Evolutionary conservation across 495 filamentous ascomycete genomes (phyloP).

Genomic region (Podospora tetraspora): DNA sequence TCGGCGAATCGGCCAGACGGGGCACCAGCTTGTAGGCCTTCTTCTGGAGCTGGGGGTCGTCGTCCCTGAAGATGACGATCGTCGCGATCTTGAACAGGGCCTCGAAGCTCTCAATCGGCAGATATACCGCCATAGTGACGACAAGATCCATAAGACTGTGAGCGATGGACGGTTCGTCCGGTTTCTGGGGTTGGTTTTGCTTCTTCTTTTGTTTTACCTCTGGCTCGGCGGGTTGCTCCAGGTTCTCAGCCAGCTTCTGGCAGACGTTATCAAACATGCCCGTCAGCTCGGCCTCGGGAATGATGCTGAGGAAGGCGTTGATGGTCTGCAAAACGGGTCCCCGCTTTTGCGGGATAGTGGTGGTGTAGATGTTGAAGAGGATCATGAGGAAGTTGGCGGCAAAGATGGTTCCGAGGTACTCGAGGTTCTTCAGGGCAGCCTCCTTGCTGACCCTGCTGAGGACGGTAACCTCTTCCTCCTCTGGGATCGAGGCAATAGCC

Average conservation of each 20-base stretch:
- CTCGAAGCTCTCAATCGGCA: constrained; percentile 75
- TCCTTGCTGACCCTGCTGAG: constrained; percentile 68
- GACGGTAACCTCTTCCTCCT: constrained; percentile 60
- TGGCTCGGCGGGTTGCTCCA: constrained; percentile 54
- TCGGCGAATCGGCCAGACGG: constrained; percentile 72
- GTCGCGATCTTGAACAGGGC: constrained; percentile 78
- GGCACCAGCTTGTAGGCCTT: constrained; percentile 98
- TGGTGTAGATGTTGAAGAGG: constrained; percentile 95
- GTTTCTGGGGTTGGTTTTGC: constrained; percentile 55
- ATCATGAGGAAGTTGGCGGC: constrained; percentile 86
- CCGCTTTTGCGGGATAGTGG: constrained; percentile 87
- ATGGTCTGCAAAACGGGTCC: constrained; percentile 88
- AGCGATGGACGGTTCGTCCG: constrained; percentile 76
- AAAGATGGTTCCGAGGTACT: constrained; percentile 64
- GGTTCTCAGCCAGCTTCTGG: constrained; percentile 69
- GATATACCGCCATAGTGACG: constrained; percentile 89
- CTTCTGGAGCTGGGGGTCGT: constrained; percentile 95
- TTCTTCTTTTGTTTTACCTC: constrained; percentile 53
- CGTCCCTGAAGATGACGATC: constrained; percentile 65
- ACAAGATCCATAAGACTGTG: constrained; percentile 95
- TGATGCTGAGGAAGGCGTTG: constrained; percentile 88
- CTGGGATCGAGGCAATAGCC: constrained; percentile 57
- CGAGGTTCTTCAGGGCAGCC: constrained; percentile 68
- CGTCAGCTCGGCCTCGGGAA: constrained; percentile 65
- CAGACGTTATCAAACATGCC: constrained; percentile 83